Percentiles rank a stretch among this genome's conserved stretches.
phyloP scores from a whole-genome alignment of 2,329 filamentous ascomycete genomes.

The Lasiodiplodia sp. region DNA sequence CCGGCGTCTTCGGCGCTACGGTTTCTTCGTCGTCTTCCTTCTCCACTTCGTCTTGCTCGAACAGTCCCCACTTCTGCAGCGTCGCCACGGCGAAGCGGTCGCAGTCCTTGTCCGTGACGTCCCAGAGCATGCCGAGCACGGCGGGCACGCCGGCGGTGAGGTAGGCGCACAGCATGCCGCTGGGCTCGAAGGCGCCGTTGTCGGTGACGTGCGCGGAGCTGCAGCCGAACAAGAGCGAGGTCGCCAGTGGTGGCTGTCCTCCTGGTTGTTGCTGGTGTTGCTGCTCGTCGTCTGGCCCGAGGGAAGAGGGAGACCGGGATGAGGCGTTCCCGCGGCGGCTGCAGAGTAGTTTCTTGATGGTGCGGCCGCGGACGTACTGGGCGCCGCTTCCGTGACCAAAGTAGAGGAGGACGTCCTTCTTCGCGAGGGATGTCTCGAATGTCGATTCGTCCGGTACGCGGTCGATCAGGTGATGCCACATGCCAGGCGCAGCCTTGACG shows the following conservation, averaged over 20 bases:
- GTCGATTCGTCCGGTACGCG: conserved; percentile 77
- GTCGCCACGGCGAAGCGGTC: conserved; percentile 84
- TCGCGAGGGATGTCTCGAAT: conserved; percentile 72
- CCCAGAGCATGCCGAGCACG: conserved; percentile 92
- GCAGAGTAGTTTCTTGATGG: conserved; percentile 77
- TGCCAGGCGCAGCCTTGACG: conserved; percentile 58
- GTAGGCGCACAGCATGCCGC: conserved; percentile 89
- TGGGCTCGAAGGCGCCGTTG: conserved; percentile 87
- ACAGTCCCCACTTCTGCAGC: conserved; percentile 87
- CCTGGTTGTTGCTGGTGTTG: neutral
- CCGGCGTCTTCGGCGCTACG: conserved; percentile 31
- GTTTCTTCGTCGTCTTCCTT: conserved; percentile 36
- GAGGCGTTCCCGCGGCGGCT: neutral
- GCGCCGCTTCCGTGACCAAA: conserved; percentile 96
- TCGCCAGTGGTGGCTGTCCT: conserved; percentile 61
- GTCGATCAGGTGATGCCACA: conserved; percentile 74
- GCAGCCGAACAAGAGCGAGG: conserved; percentile 92
- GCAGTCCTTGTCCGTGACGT: conserved; percentile 97
- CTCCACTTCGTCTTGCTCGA: conserved; percentile 45
- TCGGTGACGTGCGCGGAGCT: conserved; percentile 82
- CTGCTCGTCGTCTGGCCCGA: neutral
- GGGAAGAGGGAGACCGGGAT: neutral
- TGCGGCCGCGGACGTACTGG: conserved; percentile 88
- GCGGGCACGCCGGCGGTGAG: conserved; percentile 82
- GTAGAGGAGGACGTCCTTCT: conserved; percentile 81